phyloP scores from a whole-genome alignment of 345 rosid species.

The Arabis alpina region DNA sequence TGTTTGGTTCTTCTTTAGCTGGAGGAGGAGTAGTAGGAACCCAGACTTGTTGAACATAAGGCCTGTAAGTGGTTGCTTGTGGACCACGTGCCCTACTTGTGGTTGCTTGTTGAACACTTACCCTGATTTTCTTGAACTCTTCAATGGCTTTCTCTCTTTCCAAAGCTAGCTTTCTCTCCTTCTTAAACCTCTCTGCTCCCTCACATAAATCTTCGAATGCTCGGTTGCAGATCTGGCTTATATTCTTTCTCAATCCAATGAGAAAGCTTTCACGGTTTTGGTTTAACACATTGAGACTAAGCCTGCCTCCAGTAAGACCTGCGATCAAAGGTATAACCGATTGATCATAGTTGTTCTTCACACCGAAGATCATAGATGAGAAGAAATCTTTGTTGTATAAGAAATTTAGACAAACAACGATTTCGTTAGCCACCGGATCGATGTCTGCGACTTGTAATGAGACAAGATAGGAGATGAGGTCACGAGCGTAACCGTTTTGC shows the following conservation, averaged over 20 bases:
- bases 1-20: background rate
- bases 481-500: slow-evolving; percentile 7
- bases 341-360: background rate
- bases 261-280: slow-evolving; percentile 42
- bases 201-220: slow-evolving; percentile 52
- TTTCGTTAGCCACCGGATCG: slow-evolving; percentile 54
- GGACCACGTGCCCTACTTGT: background rate
- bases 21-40: background rate
- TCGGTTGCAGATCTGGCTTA: slow-evolving; percentile 47
- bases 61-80: background rate
- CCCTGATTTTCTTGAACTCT: background rate
- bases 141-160: slow-evolving; percentile 3
- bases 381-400: slow-evolving; percentile 11
- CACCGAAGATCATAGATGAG: slow-evolving; percentile 1
- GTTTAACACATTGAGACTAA: slow-evolving; percentile 46
- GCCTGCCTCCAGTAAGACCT: slow-evolving; percentile 29
- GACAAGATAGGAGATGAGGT: slow-evolving; percentile 39
- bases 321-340: slow-evolving; percentile 38
- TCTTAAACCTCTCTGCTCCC: background rate
- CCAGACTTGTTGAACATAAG: background rate
- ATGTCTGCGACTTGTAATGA: slow-evolving; percentile 41
- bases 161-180: background rate
- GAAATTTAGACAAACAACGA: slow-evolving; percentile 47
- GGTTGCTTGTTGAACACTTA: background rate
- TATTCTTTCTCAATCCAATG: slow-evolving; percentile 25